Conservation (phyloP, 139 green algal genomes). For the Astrephomene gubernaculifera region DNA sequence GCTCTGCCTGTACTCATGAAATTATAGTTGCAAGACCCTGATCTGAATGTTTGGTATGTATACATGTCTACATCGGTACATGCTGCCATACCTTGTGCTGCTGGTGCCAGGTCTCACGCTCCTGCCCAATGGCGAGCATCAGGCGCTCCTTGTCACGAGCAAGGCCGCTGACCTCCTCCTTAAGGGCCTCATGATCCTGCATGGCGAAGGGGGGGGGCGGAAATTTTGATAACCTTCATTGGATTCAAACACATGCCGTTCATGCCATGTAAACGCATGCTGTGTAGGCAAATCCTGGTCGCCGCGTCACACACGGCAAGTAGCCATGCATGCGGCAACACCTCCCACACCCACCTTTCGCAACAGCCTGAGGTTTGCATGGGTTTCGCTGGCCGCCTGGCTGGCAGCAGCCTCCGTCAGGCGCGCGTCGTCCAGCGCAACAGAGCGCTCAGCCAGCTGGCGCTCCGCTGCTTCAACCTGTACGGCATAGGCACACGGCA, state of each 20-base stretch:
- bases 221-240: too few relatives aligned
- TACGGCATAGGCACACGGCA: too few relatives aligned
- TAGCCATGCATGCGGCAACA: not conserved
- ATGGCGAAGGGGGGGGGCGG: not conserved
- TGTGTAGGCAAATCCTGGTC: not conserved
- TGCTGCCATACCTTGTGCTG: slow-evolving; percentile 38
- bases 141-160: slow-evolving; percentile 21
- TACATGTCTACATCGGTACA: too few relatives aligned
- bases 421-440: slow-evolving; percentile 35
- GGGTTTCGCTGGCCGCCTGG: slow-evolving; percentile 14
- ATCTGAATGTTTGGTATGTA: too few relatives aligned
- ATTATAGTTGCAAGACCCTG: not conserved
- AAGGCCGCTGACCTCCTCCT: slow-evolving; percentile 21
- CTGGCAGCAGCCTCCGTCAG: slow-evolving; percentile 16
- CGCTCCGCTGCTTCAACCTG: slow-evolving; percentile 17
- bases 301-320: not conserved
- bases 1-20: not conserved
- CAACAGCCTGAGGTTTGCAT: slow-evolving; percentile 17
- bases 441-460: slow-evolving; percentile 28
- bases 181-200: slow-evolving; percentile 7
- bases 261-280: too few relatives aligned
- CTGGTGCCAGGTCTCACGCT: slow-evolving; percentile 6
- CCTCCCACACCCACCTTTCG: not conserved
- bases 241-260: too few relatives aligned
- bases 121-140: not conserved